A percentile compares a stretch with the other conserved stretches of the same genome.
phyloP scores from a whole-genome alignment of 768 basidiomycete genomes.

The Russula ochroleuca region DNA sequence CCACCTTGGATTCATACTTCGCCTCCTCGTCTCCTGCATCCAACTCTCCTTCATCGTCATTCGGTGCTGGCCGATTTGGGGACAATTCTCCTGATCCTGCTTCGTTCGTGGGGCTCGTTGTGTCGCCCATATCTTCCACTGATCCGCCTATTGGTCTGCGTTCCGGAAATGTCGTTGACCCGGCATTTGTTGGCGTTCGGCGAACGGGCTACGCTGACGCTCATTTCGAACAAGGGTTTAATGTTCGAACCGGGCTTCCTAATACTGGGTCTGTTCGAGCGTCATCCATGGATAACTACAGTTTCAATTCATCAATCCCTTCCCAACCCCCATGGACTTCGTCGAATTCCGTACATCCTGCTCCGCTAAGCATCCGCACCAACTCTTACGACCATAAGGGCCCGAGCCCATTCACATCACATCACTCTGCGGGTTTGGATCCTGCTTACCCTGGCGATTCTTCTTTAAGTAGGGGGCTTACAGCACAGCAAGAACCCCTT shows the following conservation, averaged over 20 bases:
- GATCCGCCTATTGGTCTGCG: constrained; percentile 20
- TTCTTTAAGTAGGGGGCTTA: constrained; percentile 15
- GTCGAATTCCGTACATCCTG: constrained; percentile 16
- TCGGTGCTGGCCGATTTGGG: constrained; percentile 58
- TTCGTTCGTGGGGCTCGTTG: constrained; percentile 47
- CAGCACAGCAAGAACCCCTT: constrained; percentile 20
- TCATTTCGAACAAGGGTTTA: constrained; percentile 23
- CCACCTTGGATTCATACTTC: constrained; percentile 62
- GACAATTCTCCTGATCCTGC: constrained; percentile 68
- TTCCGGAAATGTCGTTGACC: constrained; percentile 18
- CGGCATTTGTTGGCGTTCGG: constrained; percentile 12
- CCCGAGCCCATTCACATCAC: constrained; percentile 17
- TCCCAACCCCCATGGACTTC: constrained; percentile 18
- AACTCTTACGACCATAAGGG: constrained; percentile 21
- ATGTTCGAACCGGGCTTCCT: constrained; percentile 12
- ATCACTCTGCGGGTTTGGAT: constrained; percentile 17
- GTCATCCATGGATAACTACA: constrained; percentile 22
- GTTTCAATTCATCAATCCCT: constrained; percentile 19
- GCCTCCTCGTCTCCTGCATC: constrained; percentile 51
- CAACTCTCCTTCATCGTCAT: constrained; percentile 71
- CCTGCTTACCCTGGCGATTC: constrained; percentile 16
- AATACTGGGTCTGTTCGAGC: constrained; percentile 15
- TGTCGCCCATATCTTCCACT: constrained; percentile 32
- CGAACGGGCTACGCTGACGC: constrained; percentile 21
- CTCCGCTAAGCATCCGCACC: constrained; percentile 8